These are phyloP conservation scores for Lichtheimia ramosa DNA, from an alignment of 371 early-diverging fungal genomes.

Conservation along the genomic window DNA sequence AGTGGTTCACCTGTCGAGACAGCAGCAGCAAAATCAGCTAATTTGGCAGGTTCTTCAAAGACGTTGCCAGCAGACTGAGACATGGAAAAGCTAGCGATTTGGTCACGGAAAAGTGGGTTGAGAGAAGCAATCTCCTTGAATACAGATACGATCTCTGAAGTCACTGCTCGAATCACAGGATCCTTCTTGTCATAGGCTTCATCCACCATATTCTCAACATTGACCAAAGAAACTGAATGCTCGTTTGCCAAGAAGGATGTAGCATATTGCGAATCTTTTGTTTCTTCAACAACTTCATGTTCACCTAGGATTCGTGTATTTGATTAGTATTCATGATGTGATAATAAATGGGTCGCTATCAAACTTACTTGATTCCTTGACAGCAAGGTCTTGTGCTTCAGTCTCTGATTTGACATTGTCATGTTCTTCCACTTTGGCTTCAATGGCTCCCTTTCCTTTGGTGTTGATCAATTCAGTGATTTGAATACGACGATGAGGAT, in stretches of 20 bases:
- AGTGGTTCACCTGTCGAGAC: constrained; percentile 87
- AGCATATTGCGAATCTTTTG: constrained; percentile 34
- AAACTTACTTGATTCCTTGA: constrained; percentile 8
- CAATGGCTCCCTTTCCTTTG: constrained; percentile 7
- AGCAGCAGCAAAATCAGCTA: constrained; percentile 97
- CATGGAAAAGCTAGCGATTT: constrained; percentile 94
- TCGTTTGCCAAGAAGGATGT: constrained; percentile 66
- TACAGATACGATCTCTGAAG: constrained; percentile 94
- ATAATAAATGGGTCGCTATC: too few relatives aligned
- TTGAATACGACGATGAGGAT: constrained; percentile 91
- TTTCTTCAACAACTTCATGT: constrained; percentile 4
- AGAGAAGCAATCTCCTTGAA: constrained; percentile 92
- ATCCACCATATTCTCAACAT: constrained; percentile 85
- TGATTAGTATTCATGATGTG: too few relatives aligned
- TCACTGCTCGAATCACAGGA: constrained; percentile 86
- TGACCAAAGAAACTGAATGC: constrained; percentile 77
- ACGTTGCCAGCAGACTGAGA: constrained; percentile 94
- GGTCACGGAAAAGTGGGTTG: constrained; percentile 95
- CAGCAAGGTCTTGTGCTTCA: not conserved
- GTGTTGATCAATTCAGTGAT: constrained; percentile 61
- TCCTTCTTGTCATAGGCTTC: constrained; percentile 83
- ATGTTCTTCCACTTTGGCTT: not conserved
- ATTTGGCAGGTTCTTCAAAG: constrained; percentile 90
- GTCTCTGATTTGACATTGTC: not conserved
- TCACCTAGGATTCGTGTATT: too few relatives aligned